Base-by-base conservation (phyloP, 148 eudicot species). In the Hydrangea macrophylla region DNA sequence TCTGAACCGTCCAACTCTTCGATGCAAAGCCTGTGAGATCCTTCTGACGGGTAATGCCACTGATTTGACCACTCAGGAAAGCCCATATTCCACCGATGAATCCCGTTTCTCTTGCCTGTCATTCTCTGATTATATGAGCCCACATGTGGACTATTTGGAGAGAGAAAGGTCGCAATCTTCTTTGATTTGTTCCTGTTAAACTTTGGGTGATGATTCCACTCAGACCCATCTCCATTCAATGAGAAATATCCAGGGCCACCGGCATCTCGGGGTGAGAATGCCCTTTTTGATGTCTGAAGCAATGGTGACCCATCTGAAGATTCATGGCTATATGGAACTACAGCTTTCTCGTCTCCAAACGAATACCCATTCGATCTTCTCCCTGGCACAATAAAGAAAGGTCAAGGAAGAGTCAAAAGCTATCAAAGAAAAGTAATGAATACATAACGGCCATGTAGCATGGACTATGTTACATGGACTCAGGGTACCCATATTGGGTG, bases 291-390 rank as follows among this genome's bases (percentile, higher is more conserved):
- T 57, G 81, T 76, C 69, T 80, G 85, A 69, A 77, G 77, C 58
- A 79, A 70, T 35, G 92, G 93, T 71, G 97, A 84, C 66, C 77
- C 75, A 60, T 86, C 93, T n/a, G 86, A 87, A 61, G 68, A 73
- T 40, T 86, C 88, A 50, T 76, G 85, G 62, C 79, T 72, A 28
- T 69, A 76, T 68, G 73, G 35, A 63, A 67, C 82, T 35, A 76
- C 17, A 40, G 42, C 57, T 70, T 81, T 90, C 55, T 90, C 96
- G 72, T 93, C 96, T 62, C 88, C 85, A 26, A 78, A 75, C 61
- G 80, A 55, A 64, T 56, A 73, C 23, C 89, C 92, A 76, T 83
- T 75, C 37, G 71, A 68, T 73, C 90, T 82, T 67, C 91, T 72
- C 73, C 96, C 96, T 81, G 76, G 23, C 31, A 22, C 56, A 56